Conservation (phyloP, 2,329 filamentous ascomycete species). For the Venturia effusa region DNA sequence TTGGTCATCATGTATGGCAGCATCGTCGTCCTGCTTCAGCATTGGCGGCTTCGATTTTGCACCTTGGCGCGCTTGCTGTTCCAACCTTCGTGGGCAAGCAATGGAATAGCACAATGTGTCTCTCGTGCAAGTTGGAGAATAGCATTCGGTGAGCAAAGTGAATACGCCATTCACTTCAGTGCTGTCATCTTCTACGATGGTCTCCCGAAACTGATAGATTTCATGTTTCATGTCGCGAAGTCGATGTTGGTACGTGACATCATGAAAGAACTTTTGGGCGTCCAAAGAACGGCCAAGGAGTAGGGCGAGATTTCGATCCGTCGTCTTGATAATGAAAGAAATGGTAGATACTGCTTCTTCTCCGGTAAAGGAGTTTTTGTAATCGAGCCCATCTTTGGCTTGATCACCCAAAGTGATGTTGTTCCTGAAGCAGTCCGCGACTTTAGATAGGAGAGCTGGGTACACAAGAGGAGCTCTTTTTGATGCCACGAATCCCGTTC, state of each 20-base stretch:
- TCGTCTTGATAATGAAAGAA: conserved; percentile 93
- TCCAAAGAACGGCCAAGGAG: conserved; percentile 85
- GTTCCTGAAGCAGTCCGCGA: conserved; percentile 84
- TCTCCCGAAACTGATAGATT: conserved; percentile 95
- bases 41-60: conserved; percentile 85
- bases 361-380: conserved; percentile 94
- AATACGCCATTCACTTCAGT: conserved; percentile 79
- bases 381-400: conserved; percentile 92
- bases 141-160: conserved; percentile 90
- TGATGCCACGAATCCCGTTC: conserved; percentile 37
- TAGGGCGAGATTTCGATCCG: conserved; percentile 85
- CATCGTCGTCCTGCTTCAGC: conserved; percentile 57
- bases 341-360: conserved; percentile 93
- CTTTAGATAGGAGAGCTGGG: conserved; percentile 83
- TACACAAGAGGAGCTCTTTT: conserved; percentile 76
- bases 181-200: conserved; percentile 62
- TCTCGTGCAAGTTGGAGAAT: conserved; percentile 91
- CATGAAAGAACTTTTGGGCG: conserved; percentile 98
- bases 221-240: conserved; percentile 88
- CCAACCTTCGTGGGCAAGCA: conserved; percentile 81
- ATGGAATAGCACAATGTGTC: conserved; percentile 98
- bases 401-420: conserved; percentile 78
- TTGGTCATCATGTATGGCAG: conserved; percentile 67
- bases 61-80: conserved; percentile 90
- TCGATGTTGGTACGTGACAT: conserved; percentile 95